These are phyloP conservation scores for Blastobotrys illinoisensis DNA, from an alignment of 1,139 yeast genomes.

Conservation along the genomic window DNA sequence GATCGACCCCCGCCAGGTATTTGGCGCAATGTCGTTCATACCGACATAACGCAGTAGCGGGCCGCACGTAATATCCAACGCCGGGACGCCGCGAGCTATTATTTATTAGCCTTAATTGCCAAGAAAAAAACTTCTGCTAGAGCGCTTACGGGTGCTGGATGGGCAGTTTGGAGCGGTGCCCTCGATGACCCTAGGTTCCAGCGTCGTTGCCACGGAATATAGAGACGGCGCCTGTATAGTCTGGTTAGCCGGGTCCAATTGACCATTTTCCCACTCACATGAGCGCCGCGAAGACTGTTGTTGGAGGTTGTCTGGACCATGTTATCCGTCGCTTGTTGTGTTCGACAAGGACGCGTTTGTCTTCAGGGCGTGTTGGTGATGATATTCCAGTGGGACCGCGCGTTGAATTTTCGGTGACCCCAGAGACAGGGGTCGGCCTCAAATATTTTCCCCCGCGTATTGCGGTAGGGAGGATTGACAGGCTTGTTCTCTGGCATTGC, in stretches of 20 bases:
- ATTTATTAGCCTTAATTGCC: background rate
- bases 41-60: slow-evolving; percentile 69
- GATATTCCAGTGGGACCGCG: background rate
- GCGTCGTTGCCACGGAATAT: slow-evolving; percentile 4
- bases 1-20: slow-evolving; percentile 59
- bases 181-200: background rate
- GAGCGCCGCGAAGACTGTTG: background rate
- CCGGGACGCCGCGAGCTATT: slow-evolving; percentile 27
- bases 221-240: background rate
- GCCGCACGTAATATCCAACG: slow-evolving; percentile 61
- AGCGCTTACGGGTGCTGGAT: background rate
- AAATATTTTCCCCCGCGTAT: background rate
- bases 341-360: background rate
- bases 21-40: slow-evolving; percentile 44
- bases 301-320: background rate
- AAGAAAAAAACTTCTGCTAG: too few relatives aligned
- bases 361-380: background rate
- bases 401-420: background rate
- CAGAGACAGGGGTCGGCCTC: background rate
- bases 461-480: background rate
- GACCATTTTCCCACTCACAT: background rate
- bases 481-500: too few relatives aligned
- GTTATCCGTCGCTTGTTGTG: background rate
- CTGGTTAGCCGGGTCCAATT: background rate
- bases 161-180: background rate